Base-by-base conservation (phyloP, 169 alveolate species). In the Plasmodium malariae region DNA sequence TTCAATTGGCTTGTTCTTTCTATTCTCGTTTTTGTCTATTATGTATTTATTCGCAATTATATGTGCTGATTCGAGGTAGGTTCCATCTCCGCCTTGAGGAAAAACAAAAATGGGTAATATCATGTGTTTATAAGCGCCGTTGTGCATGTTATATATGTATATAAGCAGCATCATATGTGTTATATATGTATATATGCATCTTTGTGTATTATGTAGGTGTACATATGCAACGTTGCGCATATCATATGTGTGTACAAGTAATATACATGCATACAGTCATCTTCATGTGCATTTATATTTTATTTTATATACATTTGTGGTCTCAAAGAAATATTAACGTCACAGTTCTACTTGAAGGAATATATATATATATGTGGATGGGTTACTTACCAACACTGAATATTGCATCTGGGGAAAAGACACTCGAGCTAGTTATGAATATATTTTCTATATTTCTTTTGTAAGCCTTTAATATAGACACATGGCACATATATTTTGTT, bases 341-440 rank as follows among this genome's bases (percentile, higher is more conserved):
- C 55, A 11, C 49, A 40, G 9, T 5, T 9, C 14, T 1, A 45
- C 1, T 11, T 54, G 28, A 9, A 54, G 6, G 14, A 17, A 21
- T 14, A 14, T 54, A 54, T 21, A 21, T 54, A 14, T 54, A 54
- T 54, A 9, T 14, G 28, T 3, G 24, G 11, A 54, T 54, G 24
- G 1, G 28, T 37, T n/a, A 12, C 78, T 32, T 62, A 78, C 89
- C 89, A 43, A 78, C 89, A 30, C 89, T 78, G 28, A 78, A 78
- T 43, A 78, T 78, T 12, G 89, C 89, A 63, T 78, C 89, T 12
- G 89, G 89, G 2, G 89, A 62, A 14, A 78, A 78, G 30, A 78
- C 60, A n/a, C 89, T 63, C 14, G 89, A 78, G 37, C 89, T 78
- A 55, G 68, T 78, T 32, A 78, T 78, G 21, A 51, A 54, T 5